Base-by-base conservation (phyloP, 2,329 filamentous ascomycete species). In the Aspergillus chevalieri region DNA sequence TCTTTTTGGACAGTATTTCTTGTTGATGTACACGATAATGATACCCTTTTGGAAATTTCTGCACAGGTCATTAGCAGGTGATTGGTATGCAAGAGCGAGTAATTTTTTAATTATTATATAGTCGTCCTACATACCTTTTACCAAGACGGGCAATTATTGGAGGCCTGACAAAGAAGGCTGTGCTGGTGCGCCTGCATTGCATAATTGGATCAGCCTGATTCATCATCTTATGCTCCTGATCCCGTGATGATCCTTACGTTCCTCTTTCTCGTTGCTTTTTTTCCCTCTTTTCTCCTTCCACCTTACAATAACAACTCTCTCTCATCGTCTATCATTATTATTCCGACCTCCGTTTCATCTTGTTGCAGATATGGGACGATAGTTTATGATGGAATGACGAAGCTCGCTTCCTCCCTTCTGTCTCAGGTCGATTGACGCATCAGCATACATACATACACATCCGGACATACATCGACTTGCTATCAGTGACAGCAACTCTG, bases 161-260 rank as follows among this genome's bases (percentile, higher is more conserved):
- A 30, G 26, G 26, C 26, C 26, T 30, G 26, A 12, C 26, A 30
- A 30, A 30, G 26, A 30, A 30, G 26, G 26, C 26, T 30, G 26
- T 30, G 26, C 10, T 30, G 26, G 26, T 30, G 26, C 26, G 26
- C 34, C 34, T 38, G 34, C 34, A 38, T 38, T 15, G 17, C 34
- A 38, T 19, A 38, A 30, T 30, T 30, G 26, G 26, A 38, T 38
- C n/a, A 38, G n/a, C 17, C 34, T 38, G 38, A 41, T 21, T 41
- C 15, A 21, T 41, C 38, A 56, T 50, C 33, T 60, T 54, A 47
- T 50, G 54, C 22, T 56, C 56, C 17, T 52, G 47, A 43, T 47
- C 36, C 44, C 33, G 33, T 46, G 33, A 49, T 24, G 38, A 47
- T 33, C 17, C 30, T 21, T 44, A 43, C 38, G 39, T 44, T 46